Base-by-base conservation (phyloP, 768 basidiomycete genomes). In the Mycena kentingensis region DNA sequence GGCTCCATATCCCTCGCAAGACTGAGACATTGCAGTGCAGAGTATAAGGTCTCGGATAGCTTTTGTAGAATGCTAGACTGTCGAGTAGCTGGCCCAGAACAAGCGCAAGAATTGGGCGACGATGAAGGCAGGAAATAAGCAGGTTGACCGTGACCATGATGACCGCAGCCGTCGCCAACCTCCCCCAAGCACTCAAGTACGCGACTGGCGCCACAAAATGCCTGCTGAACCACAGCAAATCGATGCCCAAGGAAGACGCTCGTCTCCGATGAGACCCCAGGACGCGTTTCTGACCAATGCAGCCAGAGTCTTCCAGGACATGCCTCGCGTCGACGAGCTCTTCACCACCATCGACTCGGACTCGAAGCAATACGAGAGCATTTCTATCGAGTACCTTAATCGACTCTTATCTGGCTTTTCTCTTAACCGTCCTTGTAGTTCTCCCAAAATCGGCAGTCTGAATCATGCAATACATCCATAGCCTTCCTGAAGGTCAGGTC, bases 401-500 rank as follows among this genome's bases (percentile, higher is more conserved):
- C 45, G 35, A 22, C 27, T 32, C 32, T 39, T 19, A 21, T 38
- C 34, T 50, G n/a, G 35, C 12, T 4, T 29, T 35, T 32, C 35
- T 46, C 22, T 26, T 36, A 39, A 35, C 49, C 61, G 36, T 18
- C 53, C 60, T 54, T 60, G 49, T 65, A 90, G 84, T 85, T 83
- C 71, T 91, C n/a, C 90, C 38, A 90, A 90, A 69, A 87, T 90
- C 57, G 85, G 83, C 68, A 87, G n/a, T n/a, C n/a, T n/a, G 88
- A 73, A 90, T 94, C 25, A 90, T 94, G 88, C 88, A 89, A 61
- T 88, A 91, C 69, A 90, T 94, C 61, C 74, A 84, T 18, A 74
- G 77, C 5, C 75, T 89, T 5, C 38, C 68, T 3, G 69, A 73
- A 24, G 75, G 74, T 13, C 79, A 75, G 58, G 80, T 91, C n/a